Base-by-base conservation (phyloP, 345 rosid genomes). In the Camelina sativa region DNA sequence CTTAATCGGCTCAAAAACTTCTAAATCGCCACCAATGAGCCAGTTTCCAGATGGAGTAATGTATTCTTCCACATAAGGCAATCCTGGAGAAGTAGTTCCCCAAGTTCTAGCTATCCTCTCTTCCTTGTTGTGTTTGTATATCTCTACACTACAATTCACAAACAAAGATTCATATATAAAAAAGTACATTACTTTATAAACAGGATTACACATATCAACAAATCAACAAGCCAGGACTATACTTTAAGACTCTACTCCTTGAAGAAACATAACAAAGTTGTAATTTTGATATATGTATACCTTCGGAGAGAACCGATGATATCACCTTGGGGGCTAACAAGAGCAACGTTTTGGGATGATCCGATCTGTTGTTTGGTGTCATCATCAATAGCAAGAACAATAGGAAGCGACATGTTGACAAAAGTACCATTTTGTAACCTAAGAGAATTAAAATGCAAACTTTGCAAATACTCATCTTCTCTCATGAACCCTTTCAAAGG, bases 401-500 rank as follows among this genome's bases (percentile, higher is more conserved):
- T 89, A 7, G 99, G 98, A 67, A 95, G 88, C 11, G 99, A 92
- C 99, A 95, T 95, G 69, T 95, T 95, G 1, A 89, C 97, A 37
- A 68, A 8, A 64, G 80, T 38, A 57, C 94, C 94, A 73, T 90
- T 86, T 46, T 76, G 81, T 80, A 88, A 56, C 70, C 84, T 83
- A 60, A 90, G 38, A 44, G 82, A 90, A 82, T 87, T 92, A 57
- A 95, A 92, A 84, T 95, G 98, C 88, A 92, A 65, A 75, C 91
- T 84, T 84, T 95, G 99, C 71, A 95, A 64, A 67, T 92, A 92
- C 90, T 95, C 91, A 46, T 83, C 79, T 81, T 92, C 98, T 71
- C 97, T 88, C 99, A 92, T 95, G 76, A 95, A 95, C 57, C 98
- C 99, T 83, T 78, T 83, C 60, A 95, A 72, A 20, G 98, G 99